Percentiles rank a stretch among this genome's conserved stretches.
Conservation (phyloP, 805 yeast species). For the Suhomyces kilbournensis region DNA sequence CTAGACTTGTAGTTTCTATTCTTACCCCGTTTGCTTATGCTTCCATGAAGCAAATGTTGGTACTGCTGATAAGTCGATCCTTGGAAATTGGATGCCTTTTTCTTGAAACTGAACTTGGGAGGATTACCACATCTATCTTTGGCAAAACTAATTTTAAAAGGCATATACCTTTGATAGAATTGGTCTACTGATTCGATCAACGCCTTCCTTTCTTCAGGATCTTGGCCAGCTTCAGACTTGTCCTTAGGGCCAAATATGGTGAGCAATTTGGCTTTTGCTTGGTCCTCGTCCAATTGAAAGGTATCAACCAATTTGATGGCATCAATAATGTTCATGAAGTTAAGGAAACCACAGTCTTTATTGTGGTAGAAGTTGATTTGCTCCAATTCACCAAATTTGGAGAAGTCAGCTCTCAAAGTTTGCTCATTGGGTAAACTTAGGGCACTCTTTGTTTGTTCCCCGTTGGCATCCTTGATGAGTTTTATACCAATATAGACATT, state of each 20-base stretch:
- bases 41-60: conserved; percentile 13
- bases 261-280: conserved; percentile 39
- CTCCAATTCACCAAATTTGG: conserved; percentile 66
- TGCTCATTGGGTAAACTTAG: conserved; percentile 38
- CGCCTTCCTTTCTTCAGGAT: conserved; percentile 39
- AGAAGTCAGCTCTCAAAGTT: conserved; percentile 56
- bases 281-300: conserved; percentile 34
- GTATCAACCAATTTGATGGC: conserved; percentile 65
- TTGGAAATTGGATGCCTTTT: conserved; percentile 31
- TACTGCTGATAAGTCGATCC: conserved; percentile 12
- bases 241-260: conserved; percentile 43
- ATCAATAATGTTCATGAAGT: conserved; percentile 59
- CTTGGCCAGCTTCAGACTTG: conserved; percentile 14
- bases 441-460: not conserved
- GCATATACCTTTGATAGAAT: conserved; percentile 44
- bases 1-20: not conserved
- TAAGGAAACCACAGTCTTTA: conserved; percentile 72
- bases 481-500: conserved; percentile 70
- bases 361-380: conserved; percentile 71
- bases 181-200: conserved; percentile 14
- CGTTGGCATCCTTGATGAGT: conserved; percentile 19
- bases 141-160: conserved; percentile 64
- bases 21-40: conserved; percentile 1
- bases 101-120: conserved; percentile 50
- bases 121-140: conserved; percentile 81